Evolutionary conservation across 2,329 filamentous ascomycete species (phyloP).

Genomic region (Trichoderma breve): DNA sequence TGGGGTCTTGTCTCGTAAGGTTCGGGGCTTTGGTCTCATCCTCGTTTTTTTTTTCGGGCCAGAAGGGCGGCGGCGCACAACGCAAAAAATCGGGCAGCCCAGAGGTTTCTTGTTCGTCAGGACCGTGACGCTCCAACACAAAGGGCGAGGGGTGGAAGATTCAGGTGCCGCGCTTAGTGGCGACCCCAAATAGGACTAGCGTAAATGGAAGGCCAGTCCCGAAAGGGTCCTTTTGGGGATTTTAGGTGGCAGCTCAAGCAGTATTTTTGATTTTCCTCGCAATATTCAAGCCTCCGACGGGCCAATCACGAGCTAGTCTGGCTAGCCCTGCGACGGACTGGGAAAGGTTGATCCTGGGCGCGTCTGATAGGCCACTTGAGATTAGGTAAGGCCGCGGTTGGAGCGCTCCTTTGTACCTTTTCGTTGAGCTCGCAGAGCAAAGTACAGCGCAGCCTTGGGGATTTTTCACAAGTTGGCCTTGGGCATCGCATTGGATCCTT

Average conservation of each 20-base stretch:
- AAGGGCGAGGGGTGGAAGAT: constrained; percentile 18
- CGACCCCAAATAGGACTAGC: constrained; percentile 8
- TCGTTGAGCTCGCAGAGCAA: not conserved
- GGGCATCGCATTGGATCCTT: not conserved
- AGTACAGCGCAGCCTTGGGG: not conserved
- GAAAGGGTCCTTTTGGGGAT: not conserved
- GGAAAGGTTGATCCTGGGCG: not conserved
- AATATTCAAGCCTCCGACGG: constrained; percentile 7
- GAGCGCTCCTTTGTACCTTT: not conserved
- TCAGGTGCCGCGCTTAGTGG: constrained; percentile 20
- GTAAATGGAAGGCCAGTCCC: not conserved
- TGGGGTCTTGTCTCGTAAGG: constrained; percentile 38
- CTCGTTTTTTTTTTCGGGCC: constrained; percentile 41
- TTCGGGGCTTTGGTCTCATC: constrained; percentile 42
- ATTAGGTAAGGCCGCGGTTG: constrained; percentile 10
- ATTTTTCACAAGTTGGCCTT: not conserved
- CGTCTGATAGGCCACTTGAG: not conserved
- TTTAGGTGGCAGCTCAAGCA: not conserved
- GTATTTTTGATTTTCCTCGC: not conserved
- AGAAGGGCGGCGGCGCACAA: constrained; percentile 41
- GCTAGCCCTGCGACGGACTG: constrained; percentile 16
- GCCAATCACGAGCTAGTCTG: constrained; percentile 17
- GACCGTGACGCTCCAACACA: constrained; percentile 28
- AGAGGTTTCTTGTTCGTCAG: constrained; percentile 22
- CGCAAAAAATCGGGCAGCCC: constrained; percentile 28